phyloP scores from a whole-genome alignment of 2,329 filamentous ascomycete species.

The Fusarium metavorans region DNA sequence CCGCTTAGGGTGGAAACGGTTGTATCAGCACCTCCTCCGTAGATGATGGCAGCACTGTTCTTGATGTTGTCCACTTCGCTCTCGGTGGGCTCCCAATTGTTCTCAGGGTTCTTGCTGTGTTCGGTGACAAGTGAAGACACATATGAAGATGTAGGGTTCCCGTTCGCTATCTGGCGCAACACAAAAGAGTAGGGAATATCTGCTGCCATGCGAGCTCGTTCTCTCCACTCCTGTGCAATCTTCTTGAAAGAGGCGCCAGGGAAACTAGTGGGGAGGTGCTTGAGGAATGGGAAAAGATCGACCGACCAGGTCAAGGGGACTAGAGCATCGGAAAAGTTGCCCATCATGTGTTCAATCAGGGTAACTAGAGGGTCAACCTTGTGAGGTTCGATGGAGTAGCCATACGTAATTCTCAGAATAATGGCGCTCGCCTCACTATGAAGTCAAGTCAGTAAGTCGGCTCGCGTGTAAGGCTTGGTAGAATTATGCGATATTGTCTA shows the following conservation, averaged over 20 bases:
- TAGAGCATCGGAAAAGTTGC: conserved; percentile 43
- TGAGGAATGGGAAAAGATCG: conserved; percentile 48
- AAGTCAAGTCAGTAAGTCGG: not conserved
- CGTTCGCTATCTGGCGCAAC: conserved; percentile 38
- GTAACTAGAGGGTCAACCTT: conserved; percentile 46
- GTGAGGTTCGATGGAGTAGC: conserved; percentile 48
- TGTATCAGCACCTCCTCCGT: conserved; percentile 48
- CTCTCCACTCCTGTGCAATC: conserved; percentile 44
- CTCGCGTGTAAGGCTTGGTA: too few relatives aligned
- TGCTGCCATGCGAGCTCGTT: conserved; percentile 23
- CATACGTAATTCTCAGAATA: conserved; percentile 47
- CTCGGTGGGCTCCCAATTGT: conserved; percentile 4
- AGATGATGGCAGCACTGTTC: conserved; percentile 42
- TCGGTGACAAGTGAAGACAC: conserved; percentile 43
- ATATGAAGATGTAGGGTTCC: conserved; percentile 39
- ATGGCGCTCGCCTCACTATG: conserved; percentile 45
- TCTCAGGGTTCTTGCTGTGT: conserved; percentile 1
- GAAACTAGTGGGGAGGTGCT: conserved; percentile 46
- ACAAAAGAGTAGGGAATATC: conserved; percentile 50
- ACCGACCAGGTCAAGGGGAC: conserved; percentile 50
- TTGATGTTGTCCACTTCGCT: conserved; percentile 43
- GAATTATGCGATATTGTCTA: too few relatives aligned
- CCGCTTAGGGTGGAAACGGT: conserved; percentile 41
- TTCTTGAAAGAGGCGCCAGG: conserved; percentile 49
- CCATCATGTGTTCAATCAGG: conserved; percentile 46